Evolutionary conservation across 1,284 basidiomycete genomes (phyloP).

Genomic region (Coniferiporia sulphurascens): DNA sequence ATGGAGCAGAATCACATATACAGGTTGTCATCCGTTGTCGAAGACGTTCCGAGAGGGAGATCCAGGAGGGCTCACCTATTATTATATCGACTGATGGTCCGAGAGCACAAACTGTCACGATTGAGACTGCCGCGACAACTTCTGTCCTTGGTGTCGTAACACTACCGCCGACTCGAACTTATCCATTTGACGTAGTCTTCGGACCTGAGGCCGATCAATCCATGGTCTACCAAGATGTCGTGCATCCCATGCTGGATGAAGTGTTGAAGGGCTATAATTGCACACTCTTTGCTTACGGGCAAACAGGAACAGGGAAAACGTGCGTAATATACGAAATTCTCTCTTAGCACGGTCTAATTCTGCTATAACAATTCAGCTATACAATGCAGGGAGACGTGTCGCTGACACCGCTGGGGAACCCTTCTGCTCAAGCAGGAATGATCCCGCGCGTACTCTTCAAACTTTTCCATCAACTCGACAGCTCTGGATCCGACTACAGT

Average conservation of each 20-base stretch:
- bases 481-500: conserved; percentile 75
- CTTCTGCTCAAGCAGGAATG: conserved; percentile 89
- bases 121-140: conserved; percentile 67
- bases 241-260: conserved; percentile 88
- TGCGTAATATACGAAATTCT: conserved; percentile 39
- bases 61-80: conserved; percentile 75
- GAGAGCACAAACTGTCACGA: conserved; percentile 68
- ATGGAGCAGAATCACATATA: conserved; percentile 69
- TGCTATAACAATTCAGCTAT: conserved; percentile 46
- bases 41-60: conserved; percentile 76
- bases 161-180: conserved; percentile 71
- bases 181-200: conserved; percentile 91
- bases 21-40: conserved; percentile 90
- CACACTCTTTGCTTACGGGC: conserved; percentile 97
- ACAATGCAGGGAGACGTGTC: conserved; percentile 93
- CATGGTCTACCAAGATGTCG: conserved; percentile 92
- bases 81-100: conserved; percentile 76
- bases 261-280: conserved; percentile 96
- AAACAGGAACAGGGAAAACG: conserved; percentile 99
- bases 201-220: conserved; percentile 97
- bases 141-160: conserved; percentile 65
- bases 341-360: conserved; percentile 1
- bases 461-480: conserved; percentile 86
- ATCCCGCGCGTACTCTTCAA: conserved; percentile 95
- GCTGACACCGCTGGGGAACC: conserved; percentile 81